Percentiles rank a stretch among this genome's conserved stretches.
Evolutionary conservation across 345 rosid genomes (phyloP).

Genomic region (Kandelia obovata): DNA sequence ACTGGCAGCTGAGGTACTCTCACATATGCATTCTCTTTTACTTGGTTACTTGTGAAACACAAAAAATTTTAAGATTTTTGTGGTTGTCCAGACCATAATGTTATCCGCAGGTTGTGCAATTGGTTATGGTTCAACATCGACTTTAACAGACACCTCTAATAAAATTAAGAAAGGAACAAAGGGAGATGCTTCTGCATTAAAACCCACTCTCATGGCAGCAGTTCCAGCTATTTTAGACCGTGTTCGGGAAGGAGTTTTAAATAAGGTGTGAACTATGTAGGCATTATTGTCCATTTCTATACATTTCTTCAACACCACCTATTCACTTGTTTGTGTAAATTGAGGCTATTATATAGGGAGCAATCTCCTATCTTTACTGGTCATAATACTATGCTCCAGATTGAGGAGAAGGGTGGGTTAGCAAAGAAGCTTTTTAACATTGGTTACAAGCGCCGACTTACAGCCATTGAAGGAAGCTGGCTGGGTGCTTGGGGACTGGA

Average conservation of each 20-base stretch:
- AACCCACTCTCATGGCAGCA: slow-evolving; percentile 79
- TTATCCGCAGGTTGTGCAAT: slow-evolving; percentile 65
- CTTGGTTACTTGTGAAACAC: slow-evolving; percentile 1
- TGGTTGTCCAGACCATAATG: slow-evolving; percentile 58
- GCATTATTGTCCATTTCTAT: slow-evolving; percentile 4
- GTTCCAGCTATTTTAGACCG: slow-evolving; percentile 94
- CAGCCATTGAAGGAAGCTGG: slow-evolving; percentile 86
- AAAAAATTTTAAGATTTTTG: slow-evolving; percentile 18
- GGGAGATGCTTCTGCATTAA: slow-evolving; percentile 79
- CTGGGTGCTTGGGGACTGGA: slow-evolving; percentile 93
- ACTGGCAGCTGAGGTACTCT: slow-evolving; percentile 79
- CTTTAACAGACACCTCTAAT: slow-evolving; percentile 74
- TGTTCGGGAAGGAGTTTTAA: slow-evolving; percentile 73
- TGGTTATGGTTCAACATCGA: slow-evolving; percentile 83
- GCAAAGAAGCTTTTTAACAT: slow-evolving; percentile 60
- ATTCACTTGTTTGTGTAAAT: slow-evolving; percentile 1
- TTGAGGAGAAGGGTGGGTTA: slow-evolving; percentile 74
- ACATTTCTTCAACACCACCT: not conserved
- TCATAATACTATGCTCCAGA: slow-evolving; percentile 37
- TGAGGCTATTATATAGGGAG: not conserved
- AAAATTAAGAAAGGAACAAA: slow-evolving; percentile 85
- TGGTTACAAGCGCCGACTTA: slow-evolving; percentile 61
- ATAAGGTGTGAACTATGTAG: slow-evolving; percentile 42
- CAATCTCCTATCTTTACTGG: slow-evolving; percentile 8
- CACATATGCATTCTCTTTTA: slow-evolving; percentile 11